Evolutionary conservation across 768 basidiomycete genomes (phyloP), one percentile per base, ranked within the genome.

Genomic region (Candolleomyces aberdarensis): DNA sequence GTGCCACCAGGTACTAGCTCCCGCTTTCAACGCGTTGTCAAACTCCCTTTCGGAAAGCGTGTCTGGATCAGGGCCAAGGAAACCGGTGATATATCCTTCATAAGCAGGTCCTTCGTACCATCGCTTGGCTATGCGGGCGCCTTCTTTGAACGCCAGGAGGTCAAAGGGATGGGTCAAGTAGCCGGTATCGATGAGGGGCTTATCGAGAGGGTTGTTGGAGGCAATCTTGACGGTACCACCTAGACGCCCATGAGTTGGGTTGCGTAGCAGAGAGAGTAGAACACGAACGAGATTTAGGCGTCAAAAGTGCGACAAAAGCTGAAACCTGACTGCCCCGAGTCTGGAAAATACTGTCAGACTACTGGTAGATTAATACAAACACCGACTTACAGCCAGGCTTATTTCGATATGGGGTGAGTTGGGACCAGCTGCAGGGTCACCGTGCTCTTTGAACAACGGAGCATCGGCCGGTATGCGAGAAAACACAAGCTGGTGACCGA

Each of bases 401-500:
- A 66, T 40, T 50, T 66, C 65, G 47, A 63, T 53, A 43, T 66
- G 65, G n/a, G 65, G 62, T 0, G 63, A 49, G 26, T 62, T 63
- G 10, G 62, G 58, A 8, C 65, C 65, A 14, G 65, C 56, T 14
- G 65, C 60, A 26, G 62, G 62, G 41, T 65, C 59, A 15, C 26
- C 1, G 17, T 51, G 31, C 9, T 54, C 41, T 40, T 60, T 63
- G 44, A 60, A 62, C n/a, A 59, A 26, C 14, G 51, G 15, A 7
- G 64, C 43, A 22, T 60, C 32, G 19, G 48, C 17, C 8, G 64
- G 59, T 26, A 65, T 46, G 9, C 62, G 52, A n/a, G 59, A 50
- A 54, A 62, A 65, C 15, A 57, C 43, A 43, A 65, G 39, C 13
- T 71, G 70, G 26, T 69, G 68, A 11, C 66, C 60, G 2, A 62